phyloP scores from a whole-genome alignment of 441 rosid species.

The Eruca vesicaria region DNA sequence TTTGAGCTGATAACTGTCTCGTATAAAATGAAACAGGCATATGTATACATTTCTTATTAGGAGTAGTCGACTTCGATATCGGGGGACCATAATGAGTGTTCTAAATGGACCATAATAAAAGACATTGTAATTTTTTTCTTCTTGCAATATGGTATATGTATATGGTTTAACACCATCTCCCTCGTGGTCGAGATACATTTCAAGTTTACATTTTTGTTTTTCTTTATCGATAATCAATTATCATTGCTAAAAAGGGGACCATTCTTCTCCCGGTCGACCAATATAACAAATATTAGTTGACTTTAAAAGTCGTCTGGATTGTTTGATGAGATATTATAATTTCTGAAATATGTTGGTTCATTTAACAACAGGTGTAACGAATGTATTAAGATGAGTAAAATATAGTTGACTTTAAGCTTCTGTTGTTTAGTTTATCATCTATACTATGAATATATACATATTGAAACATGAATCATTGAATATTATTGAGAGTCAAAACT shows the following conservation, averaged over 20 bases:
- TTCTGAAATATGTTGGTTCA: background rate
- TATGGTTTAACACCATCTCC: background rate
- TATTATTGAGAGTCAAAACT: background rate
- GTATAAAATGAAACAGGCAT: no score
- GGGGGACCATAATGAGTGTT: background rate
- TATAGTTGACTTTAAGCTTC: background rate
- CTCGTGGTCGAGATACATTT: background rate
- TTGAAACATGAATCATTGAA: background rate
- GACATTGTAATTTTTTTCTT: background rate
- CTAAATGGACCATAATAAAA: background rate
- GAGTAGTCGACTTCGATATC: background rate
- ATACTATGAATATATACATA: background rate
- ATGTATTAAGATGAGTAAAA: background rate
- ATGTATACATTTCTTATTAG: background rate
- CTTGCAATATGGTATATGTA: background rate
- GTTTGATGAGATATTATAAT: background rate
- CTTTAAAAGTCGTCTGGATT: background rate
- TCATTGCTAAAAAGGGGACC: background rate
- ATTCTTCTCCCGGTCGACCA: background rate
- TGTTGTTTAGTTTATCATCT: background rate
- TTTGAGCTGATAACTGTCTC: no score
- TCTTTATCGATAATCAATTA: background rate
- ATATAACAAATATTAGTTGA: background rate
- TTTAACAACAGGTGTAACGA: background rate
- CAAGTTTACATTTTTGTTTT: background rate